Percentiles rank a stretch among this genome's conserved stretches.
Evolutionary conservation across 2,329 filamentous ascomycete species (phyloP).

Genomic region (Penicillium sp.): DNA sequence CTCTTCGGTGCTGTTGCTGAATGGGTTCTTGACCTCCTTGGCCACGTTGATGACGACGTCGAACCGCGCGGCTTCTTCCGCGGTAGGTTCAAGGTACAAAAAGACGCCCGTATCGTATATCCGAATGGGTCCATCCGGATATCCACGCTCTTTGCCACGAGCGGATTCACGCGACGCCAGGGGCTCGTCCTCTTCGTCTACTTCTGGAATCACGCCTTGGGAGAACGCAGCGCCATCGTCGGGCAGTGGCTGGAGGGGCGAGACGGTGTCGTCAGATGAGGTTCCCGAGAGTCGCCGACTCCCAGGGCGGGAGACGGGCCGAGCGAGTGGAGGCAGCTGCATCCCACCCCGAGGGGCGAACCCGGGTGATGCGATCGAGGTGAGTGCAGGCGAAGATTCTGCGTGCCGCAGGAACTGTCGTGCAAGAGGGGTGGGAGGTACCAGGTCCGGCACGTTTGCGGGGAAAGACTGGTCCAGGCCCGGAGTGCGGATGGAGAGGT

Average conservation of each 20-base stretch:
- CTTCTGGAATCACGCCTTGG: conserved; percentile 38
- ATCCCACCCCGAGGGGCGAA: conserved; percentile 47
- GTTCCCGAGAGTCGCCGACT: conserved; percentile 22
- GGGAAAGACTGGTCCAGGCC: conserved; percentile 47
- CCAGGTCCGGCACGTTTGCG: conserved; percentile 43
- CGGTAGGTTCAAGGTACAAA: conserved; percentile 58
- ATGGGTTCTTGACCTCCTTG: conserved; percentile 59
- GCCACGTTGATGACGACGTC: conserved; percentile 62
- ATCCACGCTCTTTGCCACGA: conserved; percentile 57
- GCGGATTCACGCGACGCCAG: conserved; percentile 50
- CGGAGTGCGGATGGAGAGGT: conserved; percentile 54
- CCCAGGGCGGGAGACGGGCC: conserved; percentile 30
- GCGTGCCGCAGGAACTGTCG: conserved; percentile 54
- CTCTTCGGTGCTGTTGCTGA: conserved; percentile 32
- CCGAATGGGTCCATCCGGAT: conserved; percentile 58
- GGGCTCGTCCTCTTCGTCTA: conserved; percentile 47
- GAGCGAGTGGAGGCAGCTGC: conserved; percentile 46
- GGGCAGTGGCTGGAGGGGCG: conserved; percentile 22
- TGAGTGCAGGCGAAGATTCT: conserved; percentile 57
- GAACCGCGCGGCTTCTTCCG: conserved; percentile 53
- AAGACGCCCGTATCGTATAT: conserved; percentile 59
- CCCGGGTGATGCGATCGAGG: conserved; percentile 47
- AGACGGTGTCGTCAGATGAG: conserved; percentile 25
- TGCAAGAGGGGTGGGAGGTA: conserved; percentile 54
- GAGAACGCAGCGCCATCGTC: conserved; percentile 21